A percentile compares a stretch with the other conserved stretches of the same genome.
Conservation (phyloP, 768 basidiomycete species). For the Pisolithus albus region DNA sequence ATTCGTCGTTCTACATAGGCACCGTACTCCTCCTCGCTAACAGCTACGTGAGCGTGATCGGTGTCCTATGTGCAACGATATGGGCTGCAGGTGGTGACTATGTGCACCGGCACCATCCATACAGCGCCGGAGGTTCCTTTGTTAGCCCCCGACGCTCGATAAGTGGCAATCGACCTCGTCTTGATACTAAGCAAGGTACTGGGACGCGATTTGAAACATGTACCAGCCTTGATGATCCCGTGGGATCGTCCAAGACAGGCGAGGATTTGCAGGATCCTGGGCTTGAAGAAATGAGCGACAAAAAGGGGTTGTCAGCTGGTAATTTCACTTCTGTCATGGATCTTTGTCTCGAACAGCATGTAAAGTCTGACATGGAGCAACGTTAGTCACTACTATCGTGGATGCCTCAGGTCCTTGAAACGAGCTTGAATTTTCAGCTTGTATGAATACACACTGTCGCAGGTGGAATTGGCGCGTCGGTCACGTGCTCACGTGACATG, state of each 20-base stretch:
- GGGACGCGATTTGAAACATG: not conserved
- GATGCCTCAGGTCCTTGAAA: no score
- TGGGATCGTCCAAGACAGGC: not conserved
- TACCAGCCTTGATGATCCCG: no score
- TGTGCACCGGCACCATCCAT: not conserved
- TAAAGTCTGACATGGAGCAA: not conserved
- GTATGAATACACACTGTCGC: no score
- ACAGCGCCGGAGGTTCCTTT: not conserved
- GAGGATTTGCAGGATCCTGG: not conserved
- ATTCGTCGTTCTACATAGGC: not conserved
- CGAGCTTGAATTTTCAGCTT: no score
- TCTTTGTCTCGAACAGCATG: not conserved
- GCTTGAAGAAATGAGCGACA: not conserved
- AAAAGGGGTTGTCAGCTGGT: not conserved
- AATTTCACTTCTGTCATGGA: not conserved
- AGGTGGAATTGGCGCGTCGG: no score
- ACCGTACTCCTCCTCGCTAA: conserved; percentile 14
- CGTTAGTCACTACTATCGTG: not conserved
- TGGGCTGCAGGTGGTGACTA: conserved; percentile 13
- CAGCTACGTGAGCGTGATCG: conserved; percentile 27
- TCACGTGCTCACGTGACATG: not conserved
- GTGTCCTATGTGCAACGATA: conserved; percentile 32
- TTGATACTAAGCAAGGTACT: not conserved
- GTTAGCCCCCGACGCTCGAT: not conserved
- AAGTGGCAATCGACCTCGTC: not conserved